Base-by-base conservation (phyloP, 2,329 filamentous ascomycete species). In the Cylindrodendrum hubeiense region DNA sequence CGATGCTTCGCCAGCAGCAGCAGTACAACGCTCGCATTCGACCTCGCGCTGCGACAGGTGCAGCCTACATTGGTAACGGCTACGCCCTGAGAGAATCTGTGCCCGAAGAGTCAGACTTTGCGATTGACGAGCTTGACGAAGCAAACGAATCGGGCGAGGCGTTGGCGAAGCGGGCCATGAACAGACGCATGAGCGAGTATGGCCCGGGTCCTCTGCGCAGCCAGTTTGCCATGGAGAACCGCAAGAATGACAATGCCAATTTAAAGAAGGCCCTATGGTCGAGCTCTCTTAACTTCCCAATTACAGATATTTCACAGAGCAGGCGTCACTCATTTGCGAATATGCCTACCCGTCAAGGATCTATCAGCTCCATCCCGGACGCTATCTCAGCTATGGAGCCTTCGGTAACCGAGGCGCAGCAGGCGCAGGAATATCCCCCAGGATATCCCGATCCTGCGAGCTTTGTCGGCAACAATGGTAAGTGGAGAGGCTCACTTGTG, bases 281-380 rank as follows among this genome's bases (percentile, higher is more conserved):
- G 69, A 91, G 87, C 71, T 89, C 90, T 6, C 84, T 90, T n/a
- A 89, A 88, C 2, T 92, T 93, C 75, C 86, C 87, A 47, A 84
- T 87, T 24, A 84, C 83, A 4, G 90, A 93, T 66, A 83, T 89
- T 30, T 88, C 90, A 13, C 91, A 94, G 73, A 94, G 92, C 72
- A 87, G 93, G 64, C 89, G 93, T 28, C 93, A 95, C 78, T 95
- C 93, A 2, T 93, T 96, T 75, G 93, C 89, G 55, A 90, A 90
- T 72, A 85, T 91, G 73, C 89, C 87, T 28, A 89, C 88, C 26
- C 85, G 89, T 15, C 89, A 91, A 69, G 86, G 84, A 2, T 91
- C 89, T 3, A 87, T 91, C 68, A 86, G 87, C 71, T 90, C 89
- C 28, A 80, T 89, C 56, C 84, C 83, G 52, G 89, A 90, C 71